phyloP scores from a whole-genome alignment of 2,329 filamentous ascomycete genomes.

The Eutypella sp. region DNA sequence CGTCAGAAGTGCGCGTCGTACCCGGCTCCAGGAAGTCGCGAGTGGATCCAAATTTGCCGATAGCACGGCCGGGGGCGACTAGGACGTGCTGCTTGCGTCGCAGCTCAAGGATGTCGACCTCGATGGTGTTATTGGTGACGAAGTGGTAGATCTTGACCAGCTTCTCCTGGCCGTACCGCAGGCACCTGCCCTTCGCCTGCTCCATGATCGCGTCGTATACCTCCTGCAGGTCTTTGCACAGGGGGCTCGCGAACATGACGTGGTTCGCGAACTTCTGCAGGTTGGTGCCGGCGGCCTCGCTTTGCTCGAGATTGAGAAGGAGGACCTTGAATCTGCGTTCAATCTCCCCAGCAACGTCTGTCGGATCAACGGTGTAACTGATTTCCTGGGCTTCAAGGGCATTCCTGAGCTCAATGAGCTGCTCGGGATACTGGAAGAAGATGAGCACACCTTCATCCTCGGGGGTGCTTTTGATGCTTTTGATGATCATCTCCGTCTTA shows the following conservation, averaged over 20 bases:
- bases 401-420: slow-evolving; percentile 22
- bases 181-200: slow-evolving; percentile 35
- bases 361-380: slow-evolving; percentile 6
- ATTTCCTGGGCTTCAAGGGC: slow-evolving; percentile 13
- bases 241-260: slow-evolving; percentile 35
- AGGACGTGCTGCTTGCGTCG: slow-evolving; percentile 12
- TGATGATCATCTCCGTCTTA: slow-evolving; percentile 18
- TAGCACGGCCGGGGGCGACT: slow-evolving; percentile 7
- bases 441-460: slow-evolving; percentile 25
- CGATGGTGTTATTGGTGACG: slow-evolving; percentile 31
- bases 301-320: slow-evolving; percentile 33
- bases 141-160: slow-evolving; percentile 36
- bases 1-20: not conserved
- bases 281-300: slow-evolving; percentile 37
- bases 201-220: slow-evolving; percentile 31
- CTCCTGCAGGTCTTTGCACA: slow-evolving; percentile 25
- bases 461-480: slow-evolving; percentile 10
- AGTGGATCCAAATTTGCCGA: slow-evolving; percentile 8
- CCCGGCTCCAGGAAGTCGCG: not conserved
- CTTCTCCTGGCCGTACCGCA: slow-evolving; percentile 35
- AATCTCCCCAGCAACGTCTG: slow-evolving; percentile 11
- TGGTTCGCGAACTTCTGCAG: slow-evolving; percentile 35
- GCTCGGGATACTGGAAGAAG: slow-evolving; percentile 30
- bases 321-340: slow-evolving; percentile 21
- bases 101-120: slow-evolving; percentile 34